Evolutionary conservation across 495 filamentous ascomycete species (phyloP).

Genomic region (Penicillium argentinense): DNA sequence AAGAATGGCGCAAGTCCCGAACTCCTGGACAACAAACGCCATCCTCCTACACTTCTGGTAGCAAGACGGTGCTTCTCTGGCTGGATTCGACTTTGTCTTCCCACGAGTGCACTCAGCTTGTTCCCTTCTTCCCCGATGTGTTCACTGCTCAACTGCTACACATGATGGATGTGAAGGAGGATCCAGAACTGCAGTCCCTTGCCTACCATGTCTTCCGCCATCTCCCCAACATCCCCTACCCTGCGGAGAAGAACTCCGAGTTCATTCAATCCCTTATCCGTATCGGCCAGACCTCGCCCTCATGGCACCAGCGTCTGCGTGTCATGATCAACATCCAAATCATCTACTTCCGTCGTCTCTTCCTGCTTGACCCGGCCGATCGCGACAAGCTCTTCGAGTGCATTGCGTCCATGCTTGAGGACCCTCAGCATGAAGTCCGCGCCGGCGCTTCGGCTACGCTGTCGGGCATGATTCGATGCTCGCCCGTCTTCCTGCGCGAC

Average conservation of each 20-base stretch:
- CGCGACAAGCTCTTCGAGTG: constrained; percentile 82
- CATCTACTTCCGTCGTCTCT: constrained; percentile 95
- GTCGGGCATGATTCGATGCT: constrained; percentile 98
- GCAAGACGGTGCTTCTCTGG: constrained; percentile 95
- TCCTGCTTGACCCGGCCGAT: constrained; percentile 77
- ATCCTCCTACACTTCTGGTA: constrained; percentile 90
- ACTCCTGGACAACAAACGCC: constrained; percentile 88
- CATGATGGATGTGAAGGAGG: constrained; percentile 99
- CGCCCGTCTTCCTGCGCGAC: constrained; percentile 76
- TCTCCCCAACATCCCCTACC: constrained; percentile 92
- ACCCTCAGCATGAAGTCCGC: constrained; percentile 90
- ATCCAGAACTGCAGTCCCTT: constrained; percentile 89
- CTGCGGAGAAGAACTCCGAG: constrained; percentile 73
- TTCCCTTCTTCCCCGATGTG: constrained; percentile 84
- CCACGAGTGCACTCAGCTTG: constrained; percentile 87
- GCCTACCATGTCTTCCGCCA: constrained; percentile 98
- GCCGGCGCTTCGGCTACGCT: constrained; percentile 88
- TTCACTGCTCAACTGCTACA: constrained; percentile 91
- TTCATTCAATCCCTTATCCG: constrained; percentile 86
- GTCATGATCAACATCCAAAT: constrained; percentile 99
- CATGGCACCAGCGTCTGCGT: constrained; percentile 98
- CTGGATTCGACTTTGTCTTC: constrained; percentile 87
- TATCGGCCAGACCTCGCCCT: constrained; percentile 79
- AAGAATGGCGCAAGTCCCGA: constrained; percentile 83
- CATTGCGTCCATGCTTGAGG: constrained; percentile 90